Percentiles rank a stretch among this genome's conserved stretches.
Evolutionary conservation across 441 rosid species (phyloP).

Genomic region (Viola pubescens): DNA sequence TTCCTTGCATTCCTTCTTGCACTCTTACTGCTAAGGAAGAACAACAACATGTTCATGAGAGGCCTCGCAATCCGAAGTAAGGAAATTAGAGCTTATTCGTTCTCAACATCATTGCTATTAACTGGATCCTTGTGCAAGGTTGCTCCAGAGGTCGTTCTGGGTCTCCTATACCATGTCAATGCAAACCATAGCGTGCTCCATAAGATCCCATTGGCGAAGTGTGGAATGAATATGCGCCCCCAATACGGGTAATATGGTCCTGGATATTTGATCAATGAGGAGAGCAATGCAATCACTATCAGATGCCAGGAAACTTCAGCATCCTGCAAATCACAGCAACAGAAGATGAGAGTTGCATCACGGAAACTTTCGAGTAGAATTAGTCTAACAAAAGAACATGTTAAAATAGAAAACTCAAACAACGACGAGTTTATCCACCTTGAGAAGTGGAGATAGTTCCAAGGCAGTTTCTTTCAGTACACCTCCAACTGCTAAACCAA

Average conservation of each 20-base stretch:
- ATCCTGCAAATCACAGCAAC: conserved; percentile 38
- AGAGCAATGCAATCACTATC: conserved; percentile 45
- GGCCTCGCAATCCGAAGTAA: not conserved
- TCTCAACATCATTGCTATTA: conserved; percentile 19
- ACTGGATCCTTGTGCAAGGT: conserved; percentile 8
- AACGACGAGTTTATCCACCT: conserved; percentile 34
- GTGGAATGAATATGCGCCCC: conserved; percentile 66
- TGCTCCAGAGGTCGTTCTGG: conserved; percentile 27
- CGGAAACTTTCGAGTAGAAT: not conserved
- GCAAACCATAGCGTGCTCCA: conserved; percentile 56
- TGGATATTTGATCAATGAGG: conserved; percentile 47
- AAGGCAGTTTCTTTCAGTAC: conserved; percentile 45
- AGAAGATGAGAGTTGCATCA: not conserved
- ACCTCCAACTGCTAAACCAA: conserved; percentile 57
- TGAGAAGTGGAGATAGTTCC: conserved; percentile 62
- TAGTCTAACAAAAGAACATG: not conserved
- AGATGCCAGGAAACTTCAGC: conserved; percentile 88
- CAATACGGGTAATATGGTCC: conserved; percentile 73
- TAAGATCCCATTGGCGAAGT: conserved; percentile 71
- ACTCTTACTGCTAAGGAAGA: not conserved
- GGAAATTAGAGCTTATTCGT: conserved; percentile 13
- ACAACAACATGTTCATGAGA: not conserved
- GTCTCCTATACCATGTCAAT: conserved; percentile 51
- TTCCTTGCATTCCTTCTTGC: too few relatives aligned
- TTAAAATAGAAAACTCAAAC: not conserved